Base-by-base conservation (phyloP, 805 yeast genomes). In the Candida wancherniae region DNA sequence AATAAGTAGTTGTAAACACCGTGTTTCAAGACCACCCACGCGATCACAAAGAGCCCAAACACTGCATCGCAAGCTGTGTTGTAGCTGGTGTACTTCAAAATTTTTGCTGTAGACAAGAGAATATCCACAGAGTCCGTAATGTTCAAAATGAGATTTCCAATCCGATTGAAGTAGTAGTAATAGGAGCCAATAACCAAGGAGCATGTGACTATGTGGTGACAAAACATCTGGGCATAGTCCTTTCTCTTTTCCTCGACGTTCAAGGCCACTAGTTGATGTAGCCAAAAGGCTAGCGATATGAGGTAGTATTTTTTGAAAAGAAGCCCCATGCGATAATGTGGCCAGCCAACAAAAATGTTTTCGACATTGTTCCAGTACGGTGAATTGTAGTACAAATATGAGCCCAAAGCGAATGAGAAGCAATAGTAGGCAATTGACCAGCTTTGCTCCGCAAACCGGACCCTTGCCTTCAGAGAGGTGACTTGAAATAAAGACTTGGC, bases 81-180 rank as follows among this genome's bases (percentile, higher is more conserved):
- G 46, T 57, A 74, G 1, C 86, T 83, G 37, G 82, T 67, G 53
- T 87, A 87, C 52, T 78, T 83, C 41, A 84, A 64, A 57, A 84
- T 63, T 53, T 87, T 87, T 4, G 95, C 95, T 3, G 67, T 55
- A 2, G 88, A 64, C 26, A 87, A 65, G 37, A 76, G 63, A 24
- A 80, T 73, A 53, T 87, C 97, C 28, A 77, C 92, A 18, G 78
- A 63, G 60, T 87, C 96, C 95, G 87, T 87, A 33, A 84, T 60
- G 39, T 79, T 69, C 43, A 85, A 58, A 26, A 87, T 80, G 17
- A 80, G 70, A 56, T 85, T 84, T 18, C 97, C 96, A 33, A 84
- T 72, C 21, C 84, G 70, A 19, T 80, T 74, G 57, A 78, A 82
- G 57, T 82, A 78, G 52, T 75, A 77, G 49, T 63, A 66, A 55